Conservation (phyloP, 805 yeast genomes). For the Cyberlindnera euphorbiiphila region DNA sequence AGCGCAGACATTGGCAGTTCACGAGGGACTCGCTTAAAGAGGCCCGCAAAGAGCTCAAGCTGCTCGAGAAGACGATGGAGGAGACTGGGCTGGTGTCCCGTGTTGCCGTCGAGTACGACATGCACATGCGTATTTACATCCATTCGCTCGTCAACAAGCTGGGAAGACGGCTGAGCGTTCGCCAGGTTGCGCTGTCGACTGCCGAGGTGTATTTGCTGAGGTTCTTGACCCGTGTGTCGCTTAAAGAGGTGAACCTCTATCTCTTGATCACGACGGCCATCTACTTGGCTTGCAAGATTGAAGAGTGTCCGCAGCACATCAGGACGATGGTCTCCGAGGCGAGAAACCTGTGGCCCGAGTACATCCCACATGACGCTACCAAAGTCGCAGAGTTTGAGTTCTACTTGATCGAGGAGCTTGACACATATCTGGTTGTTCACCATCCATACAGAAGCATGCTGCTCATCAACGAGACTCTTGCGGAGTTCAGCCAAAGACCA, state of each 20-base stretch:
- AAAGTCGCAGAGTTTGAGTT: constrained; percentile 95
- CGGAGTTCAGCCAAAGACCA: constrained; percentile 24
- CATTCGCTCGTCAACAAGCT: constrained; percentile 71
- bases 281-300: constrained; percentile 89
- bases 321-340: constrained; percentile 81
- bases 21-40: constrained; percentile 53
- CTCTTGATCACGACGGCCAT: constrained; percentile 78
- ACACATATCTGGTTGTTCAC: constrained; percentile 64
- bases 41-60: constrained; percentile 40
- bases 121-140: constrained; percentile 71
- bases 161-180: constrained; percentile 70
- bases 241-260: constrained; percentile 80
- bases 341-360: constrained; percentile 90
- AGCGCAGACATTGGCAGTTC: constrained; percentile 76
- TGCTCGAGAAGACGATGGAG: constrained; percentile 36
- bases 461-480: constrained; percentile 39
- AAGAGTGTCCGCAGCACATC: constrained; percentile 93
- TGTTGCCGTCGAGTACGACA: constrained; percentile 37
- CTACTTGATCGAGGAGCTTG: constrained; percentile 84
- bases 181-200: constrained; percentile 84
- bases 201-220: constrained; percentile 85
- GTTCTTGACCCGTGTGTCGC: constrained; percentile 65
- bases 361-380: constrained; percentile 85
- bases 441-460: constrained; percentile 69
- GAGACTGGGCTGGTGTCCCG: constrained; percentile 37